Conservation (phyloP, 2,329 filamentous ascomycete species). For the Botryotinia globosa region DNA sequence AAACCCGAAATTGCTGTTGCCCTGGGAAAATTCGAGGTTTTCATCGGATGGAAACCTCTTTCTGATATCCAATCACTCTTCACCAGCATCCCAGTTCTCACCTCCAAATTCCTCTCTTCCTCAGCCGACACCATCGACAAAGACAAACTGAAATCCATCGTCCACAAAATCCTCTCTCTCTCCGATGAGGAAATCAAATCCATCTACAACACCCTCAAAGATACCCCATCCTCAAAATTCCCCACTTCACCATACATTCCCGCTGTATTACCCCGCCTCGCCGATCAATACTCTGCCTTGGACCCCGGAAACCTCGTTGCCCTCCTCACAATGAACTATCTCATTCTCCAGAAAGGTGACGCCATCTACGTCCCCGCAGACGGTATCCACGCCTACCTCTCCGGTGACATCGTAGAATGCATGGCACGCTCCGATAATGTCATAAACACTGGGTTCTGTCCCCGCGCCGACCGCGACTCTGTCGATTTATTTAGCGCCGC, state of each 20-base stretch:
- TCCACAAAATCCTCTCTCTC: slow-evolving; percentile 43
- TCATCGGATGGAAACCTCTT: slow-evolving; percentile 71
- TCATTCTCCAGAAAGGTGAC: slow-evolving; percentile 67
- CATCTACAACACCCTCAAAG: slow-evolving; percentile 51
- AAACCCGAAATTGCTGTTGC: slow-evolving; percentile 79
- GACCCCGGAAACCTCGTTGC: slow-evolving; percentile 70
- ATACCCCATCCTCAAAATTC: slow-evolving; percentile 48
- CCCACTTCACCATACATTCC: slow-evolving; percentile 55
- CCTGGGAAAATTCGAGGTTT: slow-evolving; percentile 68
- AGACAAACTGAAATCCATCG: slow-evolving; percentile 53
- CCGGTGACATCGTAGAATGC: slow-evolving; percentile 93
- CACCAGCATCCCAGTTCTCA: slow-evolving; percentile 32
- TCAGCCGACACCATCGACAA: slow-evolving; percentile 48
- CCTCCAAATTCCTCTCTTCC: slow-evolving; percentile 26
- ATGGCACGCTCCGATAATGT: slow-evolving; percentile 98
- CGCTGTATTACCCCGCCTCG: slow-evolving; percentile 61
- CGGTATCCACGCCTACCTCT: slow-evolving; percentile 92
- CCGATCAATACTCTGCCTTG: slow-evolving; percentile 58
- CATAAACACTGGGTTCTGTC: slow-evolving; percentile 72
- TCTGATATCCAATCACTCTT: slow-evolving; percentile 58
- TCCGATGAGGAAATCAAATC: slow-evolving; percentile 45
- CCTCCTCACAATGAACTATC: slow-evolving; percentile 71
- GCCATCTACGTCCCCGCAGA: slow-evolving; percentile 93
- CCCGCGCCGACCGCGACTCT: slow-evolving; percentile 60
- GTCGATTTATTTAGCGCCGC: slow-evolving; percentile 61